Base-by-base conservation (phyloP, 2,329 filamentous ascomycete species). In the Fusarium domesticum region DNA sequence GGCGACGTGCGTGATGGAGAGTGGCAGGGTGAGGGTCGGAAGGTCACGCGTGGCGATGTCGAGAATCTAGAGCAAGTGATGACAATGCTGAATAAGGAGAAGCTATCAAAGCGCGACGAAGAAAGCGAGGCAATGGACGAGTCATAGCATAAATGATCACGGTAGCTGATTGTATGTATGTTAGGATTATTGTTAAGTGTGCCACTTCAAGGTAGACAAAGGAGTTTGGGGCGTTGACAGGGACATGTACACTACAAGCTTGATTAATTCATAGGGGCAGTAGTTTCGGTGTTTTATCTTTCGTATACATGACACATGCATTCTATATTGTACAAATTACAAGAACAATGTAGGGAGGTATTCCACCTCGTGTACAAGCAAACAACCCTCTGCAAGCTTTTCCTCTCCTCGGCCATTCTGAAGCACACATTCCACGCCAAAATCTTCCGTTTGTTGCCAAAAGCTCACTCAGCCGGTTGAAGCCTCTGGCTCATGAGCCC, bases 1-100 rank as follows among this genome's bases (percentile, higher is more conserved):
- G 83, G 83, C 10, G 82, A 82, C 58, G 75, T 85, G 37, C 74
- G 78, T 47, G 81, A 84, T 58, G 82, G 81, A 10, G 80, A 84
- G 62, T 82, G 79, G 78, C 78, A 81, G 58, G 77, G 75, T 6
- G 71, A 71, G 28, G 78, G 78, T 6, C 65, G 73, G 47, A 72
- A 65, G 19, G 55, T 81, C 12, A 72, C 64, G 2, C 69, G 68
- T 36, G 74, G 68, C 2, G 80, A 84, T 59, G 78, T 83, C 2
- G 77, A 81, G 49, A 75, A 74, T 6, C 50, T 84, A 49, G 81
- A 84, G 60, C 68, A 60, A 41, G 65, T 80, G 3, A 72, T 74
- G 18, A 62, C 66, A 4, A 57, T 77, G 38, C 59, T 83, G 19
- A 43, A 25, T 34, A 37, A 15, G 18, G 35, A 15, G 33, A 35